Percentiles rank a stretch among this genome's conserved stretches.
These are phyloP conservation scores for Shiraia sp. DNA, from an alignment of 2,329 filamentous ascomycete genomes.

Conservation along the genomic window DNA sequence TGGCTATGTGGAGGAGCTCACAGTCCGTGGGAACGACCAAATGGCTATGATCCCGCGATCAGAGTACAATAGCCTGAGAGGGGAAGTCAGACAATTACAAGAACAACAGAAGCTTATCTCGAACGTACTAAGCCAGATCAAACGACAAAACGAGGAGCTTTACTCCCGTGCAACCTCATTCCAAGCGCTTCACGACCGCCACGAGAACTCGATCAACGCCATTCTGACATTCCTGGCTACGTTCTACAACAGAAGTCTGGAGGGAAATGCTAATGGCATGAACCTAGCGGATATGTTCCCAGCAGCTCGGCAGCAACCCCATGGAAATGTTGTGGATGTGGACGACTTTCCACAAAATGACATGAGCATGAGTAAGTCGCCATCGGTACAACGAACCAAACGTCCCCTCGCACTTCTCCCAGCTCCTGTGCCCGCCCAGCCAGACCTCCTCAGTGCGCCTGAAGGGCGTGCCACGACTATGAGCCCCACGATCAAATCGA, in stretches of 20 bases:
- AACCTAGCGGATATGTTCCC: conserved; percentile 85
- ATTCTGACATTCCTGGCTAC: conserved; percentile 96
- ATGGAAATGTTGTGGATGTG: conserved; percentile 65
- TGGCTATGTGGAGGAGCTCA: conserved; percentile 48
- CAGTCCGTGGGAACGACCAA: conserved; percentile 44
- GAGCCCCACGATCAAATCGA: conserved; percentile 32
- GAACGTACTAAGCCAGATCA: conserved; percentile 76
- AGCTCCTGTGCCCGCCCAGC: conserved; percentile 30
- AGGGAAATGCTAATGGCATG: conserved; percentile 74
- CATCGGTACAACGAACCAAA: conserved; percentile 43
- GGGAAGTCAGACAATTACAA: conserved; percentile 80
- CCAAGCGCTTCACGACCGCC: conserved; percentile 89
- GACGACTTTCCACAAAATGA: conserved; percentile 55
- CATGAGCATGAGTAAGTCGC: conserved; percentile 37
- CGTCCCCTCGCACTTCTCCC: conserved; percentile 45
- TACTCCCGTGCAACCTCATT: conserved; percentile 88
- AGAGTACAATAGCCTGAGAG: conserved; percentile 76
- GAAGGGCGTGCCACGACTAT: conserved; percentile 36
- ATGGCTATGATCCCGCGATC: conserved; percentile 64
- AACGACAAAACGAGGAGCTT: conserved; percentile 83
- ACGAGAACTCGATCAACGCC: conserved; percentile 98
- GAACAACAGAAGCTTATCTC: conserved; percentile 87
- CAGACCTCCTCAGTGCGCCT: conserved; percentile 27
- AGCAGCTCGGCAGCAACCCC: conserved; percentile 61
- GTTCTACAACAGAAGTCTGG: conserved; percentile 90